These are phyloP conservation scores for Neonothopanus nambi DNA, from an alignment of 1,284 basidiomycete species.

Conservation along the genomic window DNA sequence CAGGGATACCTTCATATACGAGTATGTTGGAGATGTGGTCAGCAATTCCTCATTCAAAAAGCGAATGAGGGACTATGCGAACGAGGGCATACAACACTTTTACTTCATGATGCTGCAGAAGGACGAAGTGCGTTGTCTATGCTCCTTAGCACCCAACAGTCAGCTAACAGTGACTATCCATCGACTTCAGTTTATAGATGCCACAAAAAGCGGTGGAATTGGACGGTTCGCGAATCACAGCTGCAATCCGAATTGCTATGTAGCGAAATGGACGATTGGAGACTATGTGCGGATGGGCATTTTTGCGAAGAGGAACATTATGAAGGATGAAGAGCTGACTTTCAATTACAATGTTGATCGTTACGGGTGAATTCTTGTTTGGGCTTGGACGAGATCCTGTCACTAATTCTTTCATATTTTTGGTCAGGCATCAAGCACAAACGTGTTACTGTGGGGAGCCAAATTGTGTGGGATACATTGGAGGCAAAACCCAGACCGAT, in stretches of 20 bases:
- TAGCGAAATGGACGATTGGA: conserved; percentile 99
- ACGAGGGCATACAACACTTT: conserved; percentile 94
- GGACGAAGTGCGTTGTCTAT: conserved; percentile 72
- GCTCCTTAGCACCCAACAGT: background rate
- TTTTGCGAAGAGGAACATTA: conserved; percentile 86
- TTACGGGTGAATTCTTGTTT: conserved; percentile 76
- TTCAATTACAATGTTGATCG: conserved; percentile 99
- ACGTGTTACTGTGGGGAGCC: conserved; percentile 94
- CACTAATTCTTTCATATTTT: conserved; percentile 3
- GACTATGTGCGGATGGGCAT: conserved; percentile 96
- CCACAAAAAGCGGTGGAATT: conserved; percentile 95
- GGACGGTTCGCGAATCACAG: conserved; percentile 98
- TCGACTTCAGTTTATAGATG: conserved; percentile 85
- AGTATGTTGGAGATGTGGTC: conserved; percentile 98
- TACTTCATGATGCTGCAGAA: conserved; percentile 99
- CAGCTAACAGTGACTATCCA: background rate
- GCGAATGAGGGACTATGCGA: conserved; percentile 92
- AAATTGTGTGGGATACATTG: conserved; percentile 95
- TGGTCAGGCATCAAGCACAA: conserved; percentile 87
- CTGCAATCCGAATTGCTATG: conserved; percentile 97
- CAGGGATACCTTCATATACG: conserved; percentile 94
- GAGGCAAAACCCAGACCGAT: conserved; percentile 99
- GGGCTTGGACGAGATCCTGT: background rate
- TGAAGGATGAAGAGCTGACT: conserved; percentile 89
- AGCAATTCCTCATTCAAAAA: conserved; percentile 86